Evolutionary conservation across 441 rosid species (phyloP).

Genomic region (Mallotus japonicus): DNA sequence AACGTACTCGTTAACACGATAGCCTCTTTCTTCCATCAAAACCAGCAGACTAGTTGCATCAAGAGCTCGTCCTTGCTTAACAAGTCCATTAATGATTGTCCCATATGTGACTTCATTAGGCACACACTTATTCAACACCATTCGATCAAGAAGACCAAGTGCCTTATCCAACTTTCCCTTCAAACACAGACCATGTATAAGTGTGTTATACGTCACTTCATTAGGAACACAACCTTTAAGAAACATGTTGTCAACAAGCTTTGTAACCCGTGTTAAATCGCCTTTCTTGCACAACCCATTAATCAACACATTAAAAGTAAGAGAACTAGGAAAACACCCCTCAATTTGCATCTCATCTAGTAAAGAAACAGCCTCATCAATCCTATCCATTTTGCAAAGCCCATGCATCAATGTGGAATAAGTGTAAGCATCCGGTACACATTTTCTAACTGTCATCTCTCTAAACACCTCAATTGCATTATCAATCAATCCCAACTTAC

Average conservation of each 20-base stretch:
- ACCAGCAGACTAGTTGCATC: constrained; percentile 53
- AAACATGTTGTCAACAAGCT: constrained; percentile 90
- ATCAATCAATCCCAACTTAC: constrained; percentile 71
- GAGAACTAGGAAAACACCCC: constrained; percentile 67
- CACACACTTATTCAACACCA: constrained; percentile 66
- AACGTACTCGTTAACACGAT: constrained; percentile 1
- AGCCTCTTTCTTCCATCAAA: constrained; percentile 26
- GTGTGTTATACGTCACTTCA: constrained; percentile 79
- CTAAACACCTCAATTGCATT: constrained; percentile 65
- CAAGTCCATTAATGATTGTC: constrained; percentile 78
- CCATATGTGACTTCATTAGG: constrained; percentile 87
- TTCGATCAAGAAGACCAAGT: constrained; percentile 66
- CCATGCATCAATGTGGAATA: constrained; percentile 93
- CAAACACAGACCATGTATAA: constrained; percentile 81
- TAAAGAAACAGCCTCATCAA: constrained; percentile 79
- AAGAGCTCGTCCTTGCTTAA: constrained; percentile 58
- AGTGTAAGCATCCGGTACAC: constrained; percentile 72
- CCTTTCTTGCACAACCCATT: constrained; percentile 88
- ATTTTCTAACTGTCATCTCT: constrained; percentile 58
- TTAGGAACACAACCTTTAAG: constrained; percentile 85
- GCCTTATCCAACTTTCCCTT: constrained; percentile 87
- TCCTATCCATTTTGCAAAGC: constrained; percentile 72
- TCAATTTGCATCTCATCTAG: constrained; percentile 95
- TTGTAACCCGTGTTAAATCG: constrained; percentile 63
- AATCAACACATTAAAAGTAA: constrained; percentile 75